These are phyloP conservation scores for Ramaria rubella DNA, from an alignment of 768 basidiomycete species.

Conservation along the genomic window DNA sequence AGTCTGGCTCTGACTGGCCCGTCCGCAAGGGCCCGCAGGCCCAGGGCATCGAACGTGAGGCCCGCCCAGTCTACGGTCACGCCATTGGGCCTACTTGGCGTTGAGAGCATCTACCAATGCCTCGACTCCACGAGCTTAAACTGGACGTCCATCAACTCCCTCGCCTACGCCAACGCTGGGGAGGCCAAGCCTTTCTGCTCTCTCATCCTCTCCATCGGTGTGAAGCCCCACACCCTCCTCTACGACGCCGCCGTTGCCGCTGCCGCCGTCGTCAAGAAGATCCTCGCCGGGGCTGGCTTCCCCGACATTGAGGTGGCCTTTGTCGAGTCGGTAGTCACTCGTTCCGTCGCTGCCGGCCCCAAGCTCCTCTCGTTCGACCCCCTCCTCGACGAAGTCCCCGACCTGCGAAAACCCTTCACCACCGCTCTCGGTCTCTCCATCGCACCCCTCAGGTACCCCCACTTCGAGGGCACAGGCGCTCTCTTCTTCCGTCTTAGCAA, in stretches of 20 bases:
- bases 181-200: slow-evolving; percentile 16
- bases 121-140: slow-evolving; percentile 11
- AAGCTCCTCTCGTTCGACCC: slow-evolving; percentile 25
- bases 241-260: slow-evolving; percentile 19
- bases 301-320: slow-evolving; percentile 23
- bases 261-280: slow-evolving; percentile 15
- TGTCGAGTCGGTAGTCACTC: slow-evolving; percentile 21
- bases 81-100: slow-evolving; percentile 23
- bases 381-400: slow-evolving; percentile 20
- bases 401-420: slow-evolving; percentile 29
- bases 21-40: neutral
- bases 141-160: slow-evolving; percentile 18
- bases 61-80: slow-evolving; percentile 26
- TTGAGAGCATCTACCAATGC: slow-evolving; percentile 15
- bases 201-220: slow-evolving; percentile 22
- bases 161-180: slow-evolving; percentile 20
- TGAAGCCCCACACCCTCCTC: slow-evolving; percentile 20
- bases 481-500: slow-evolving; percentile 27
- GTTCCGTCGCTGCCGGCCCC: no score
- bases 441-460: slow-evolving; percentile 24
- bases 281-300: slow-evolving; percentile 24
- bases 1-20: neutral
- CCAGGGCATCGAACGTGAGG: slow-evolving; percentile 3
- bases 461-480: slow-evolving; percentile 32
- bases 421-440: slow-evolving; percentile 32